Evolutionary conservation across 176 grass and related monocot species (phyloP).

Genomic region (Hyparrhenia diplandra): DNA sequence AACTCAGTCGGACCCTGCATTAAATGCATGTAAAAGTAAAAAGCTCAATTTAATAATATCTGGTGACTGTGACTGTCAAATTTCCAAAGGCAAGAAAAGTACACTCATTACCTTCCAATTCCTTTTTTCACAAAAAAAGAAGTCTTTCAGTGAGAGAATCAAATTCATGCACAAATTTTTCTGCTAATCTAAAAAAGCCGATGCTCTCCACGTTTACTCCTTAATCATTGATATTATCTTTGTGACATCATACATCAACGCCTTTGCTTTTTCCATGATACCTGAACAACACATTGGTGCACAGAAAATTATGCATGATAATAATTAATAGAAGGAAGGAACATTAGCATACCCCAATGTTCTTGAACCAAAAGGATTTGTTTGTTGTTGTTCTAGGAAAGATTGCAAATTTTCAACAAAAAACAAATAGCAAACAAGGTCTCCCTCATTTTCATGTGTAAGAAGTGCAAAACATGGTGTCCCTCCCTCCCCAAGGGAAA

Average conservation of each 20-base stretch:
- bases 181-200: constrained; percentile 91
- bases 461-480: background rate
- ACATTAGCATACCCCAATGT: background rate
- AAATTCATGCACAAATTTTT: constrained; percentile 99
- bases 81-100: constrained; percentile 1
- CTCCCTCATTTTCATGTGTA: background rate
- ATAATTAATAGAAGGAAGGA: constrained; percentile 9
- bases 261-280: constrained; percentile 99
- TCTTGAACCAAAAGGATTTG: background rate
- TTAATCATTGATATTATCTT: constrained; percentile 99
- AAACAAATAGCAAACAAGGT: background rate
- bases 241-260: constrained; percentile 99
- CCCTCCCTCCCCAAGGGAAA: background rate
- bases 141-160: constrained; percentile 96
- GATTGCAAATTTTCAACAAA: background rate
- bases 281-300: constrained; percentile 30
- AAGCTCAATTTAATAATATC: background rate
- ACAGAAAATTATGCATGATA: constrained; percentile 17
- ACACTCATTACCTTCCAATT: constrained; percentile 70
- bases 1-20: constrained; percentile 92
- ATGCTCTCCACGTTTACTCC: constrained; percentile 90
- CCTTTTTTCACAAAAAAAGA: constrained; percentile 99
- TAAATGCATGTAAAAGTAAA: constrained; percentile 12
- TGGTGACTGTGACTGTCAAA: background rate
- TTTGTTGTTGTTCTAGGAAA: background rate